phyloP scores from a whole-genome alignment of 306 rosid species.

The Vicia faba region DNA sequence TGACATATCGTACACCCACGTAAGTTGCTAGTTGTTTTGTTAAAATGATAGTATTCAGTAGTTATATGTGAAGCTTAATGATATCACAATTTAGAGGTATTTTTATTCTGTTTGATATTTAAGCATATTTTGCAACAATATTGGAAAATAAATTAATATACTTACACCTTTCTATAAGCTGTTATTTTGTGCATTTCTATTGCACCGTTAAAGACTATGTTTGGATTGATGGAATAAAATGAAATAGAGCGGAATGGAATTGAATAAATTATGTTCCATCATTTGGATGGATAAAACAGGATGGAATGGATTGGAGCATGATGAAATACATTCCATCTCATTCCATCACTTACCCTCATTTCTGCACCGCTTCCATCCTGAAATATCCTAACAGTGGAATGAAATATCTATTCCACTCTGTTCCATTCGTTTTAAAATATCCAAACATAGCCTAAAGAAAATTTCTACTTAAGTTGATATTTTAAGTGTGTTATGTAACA shows the following conservation, averaged over 20 bases:
- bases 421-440: no score
- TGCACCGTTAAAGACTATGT: background rate
- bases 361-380: no score
- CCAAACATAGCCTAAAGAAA: background rate
- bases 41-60: background rate
- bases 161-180: background rate
- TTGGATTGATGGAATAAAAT: no score
- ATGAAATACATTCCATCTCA: no score
- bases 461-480: background rate
- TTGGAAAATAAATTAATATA: slow-evolving; percentile 8
- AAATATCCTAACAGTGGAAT: no score
- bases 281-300: no score
- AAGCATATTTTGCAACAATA: background rate
- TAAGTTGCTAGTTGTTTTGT: slow-evolving; percentile 44
- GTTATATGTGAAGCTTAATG: background rate
- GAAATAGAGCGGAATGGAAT: no score
- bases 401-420: no score
- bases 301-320: no score
- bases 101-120: background rate
- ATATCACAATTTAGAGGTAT: background rate
- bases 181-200: slow-evolving; percentile 1
- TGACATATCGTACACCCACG: slow-evolving; percentile 86
- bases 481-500: background rate
- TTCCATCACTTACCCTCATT: no score
- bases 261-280: no score